A percentile compares a stretch with the other conserved stretches of the same genome.
Conservation (phyloP, 352 stramenopile genomes). For the Globisporangium viniferum region DNA sequence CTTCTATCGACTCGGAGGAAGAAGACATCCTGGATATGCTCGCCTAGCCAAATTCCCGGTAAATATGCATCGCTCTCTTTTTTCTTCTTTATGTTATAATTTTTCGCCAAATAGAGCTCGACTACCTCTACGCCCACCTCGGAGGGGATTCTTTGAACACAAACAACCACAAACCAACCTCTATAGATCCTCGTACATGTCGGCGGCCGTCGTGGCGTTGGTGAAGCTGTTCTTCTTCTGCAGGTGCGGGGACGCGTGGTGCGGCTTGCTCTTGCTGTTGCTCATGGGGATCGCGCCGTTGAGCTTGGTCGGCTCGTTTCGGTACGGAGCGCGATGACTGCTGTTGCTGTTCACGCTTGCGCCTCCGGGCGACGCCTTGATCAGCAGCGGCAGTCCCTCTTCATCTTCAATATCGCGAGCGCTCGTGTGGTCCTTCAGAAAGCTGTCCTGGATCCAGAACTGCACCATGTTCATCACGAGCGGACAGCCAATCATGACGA, state of each 20-base stretch:
- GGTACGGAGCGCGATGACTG: background rate
- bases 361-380: background rate
- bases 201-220: constrained; percentile 39
- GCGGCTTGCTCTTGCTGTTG: constrained; percentile 7
- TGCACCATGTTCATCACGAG: constrained; percentile 85
- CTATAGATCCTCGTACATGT: constrained; percentile 70
- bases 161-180: background rate
- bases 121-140: background rate
- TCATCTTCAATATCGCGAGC: constrained; percentile 12
- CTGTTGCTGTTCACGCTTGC: background rate
- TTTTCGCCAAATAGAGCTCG: background rate
- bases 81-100: background rate
- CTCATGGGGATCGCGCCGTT: constrained; percentile 8
- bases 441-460: constrained; percentile 85
- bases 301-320: constrained; percentile 9
- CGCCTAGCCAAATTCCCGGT: background rate
- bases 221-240: constrained; percentile 36
- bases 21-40: constrained; percentile 63
- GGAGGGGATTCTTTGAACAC: too few relatives aligned
- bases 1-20: constrained; percentile 40
- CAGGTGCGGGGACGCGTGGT: constrained; percentile 14
- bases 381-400: constrained; percentile 35
- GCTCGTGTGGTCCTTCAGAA: constrained; percentile 52
- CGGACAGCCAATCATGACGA: constrained; percentile 85
- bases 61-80: background rate